phyloP scores from a whole-genome alignment of 1,139 yeast genomes.

The Meyerozyma guilliermondii region DNA sequence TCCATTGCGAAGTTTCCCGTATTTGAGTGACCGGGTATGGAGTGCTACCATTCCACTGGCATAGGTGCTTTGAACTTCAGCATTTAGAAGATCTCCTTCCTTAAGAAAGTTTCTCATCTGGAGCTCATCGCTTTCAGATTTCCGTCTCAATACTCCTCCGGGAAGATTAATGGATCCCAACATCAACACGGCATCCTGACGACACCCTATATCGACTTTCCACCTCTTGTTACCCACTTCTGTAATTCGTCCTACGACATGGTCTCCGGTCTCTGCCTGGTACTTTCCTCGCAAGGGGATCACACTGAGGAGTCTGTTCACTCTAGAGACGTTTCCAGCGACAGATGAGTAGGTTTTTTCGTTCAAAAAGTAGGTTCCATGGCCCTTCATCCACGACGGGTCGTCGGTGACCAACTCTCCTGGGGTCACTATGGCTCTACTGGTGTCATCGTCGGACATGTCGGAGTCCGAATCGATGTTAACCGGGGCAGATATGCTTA shows the following conservation, averaged over 20 bases:
- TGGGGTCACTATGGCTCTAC: constrained; percentile 65
- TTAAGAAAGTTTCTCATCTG: constrained; percentile 93
- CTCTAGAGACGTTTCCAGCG: constrained; percentile 85
- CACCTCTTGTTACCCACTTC: constrained; percentile 93
- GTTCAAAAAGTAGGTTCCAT: constrained; percentile 81
- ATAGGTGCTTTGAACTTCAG: constrained; percentile 89
- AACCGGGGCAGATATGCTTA: not conserved
- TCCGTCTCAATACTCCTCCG: constrained; percentile 92
- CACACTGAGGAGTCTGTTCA: constrained; percentile 82
- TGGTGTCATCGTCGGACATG: constrained; percentile 21
- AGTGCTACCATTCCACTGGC: constrained; percentile 90
- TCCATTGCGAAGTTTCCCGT: constrained; percentile 94
- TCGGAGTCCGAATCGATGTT: constrained; percentile 25
- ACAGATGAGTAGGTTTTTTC: constrained; percentile 81
- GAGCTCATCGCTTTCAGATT: constrained; percentile 90
- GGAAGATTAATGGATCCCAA: constrained; percentile 95
- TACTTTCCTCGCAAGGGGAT: constrained; percentile 82
- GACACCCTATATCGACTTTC: constrained; percentile 95
- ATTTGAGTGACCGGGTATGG: constrained; percentile 91
- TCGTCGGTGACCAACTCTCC: constrained; percentile 97
- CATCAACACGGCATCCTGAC: constrained; percentile 87
- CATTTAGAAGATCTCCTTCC: constrained; percentile 95
- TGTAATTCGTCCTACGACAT: constrained; percentile 86
- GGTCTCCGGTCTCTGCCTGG: constrained; percentile 94
- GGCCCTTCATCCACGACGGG: constrained; percentile 98